A percentile compares a stretch with the other conserved stretches of the same genome.
phyloP scores from a whole-genome alignment of 23 red algal genomes.

The Rhodosorus marinus region DNA sequence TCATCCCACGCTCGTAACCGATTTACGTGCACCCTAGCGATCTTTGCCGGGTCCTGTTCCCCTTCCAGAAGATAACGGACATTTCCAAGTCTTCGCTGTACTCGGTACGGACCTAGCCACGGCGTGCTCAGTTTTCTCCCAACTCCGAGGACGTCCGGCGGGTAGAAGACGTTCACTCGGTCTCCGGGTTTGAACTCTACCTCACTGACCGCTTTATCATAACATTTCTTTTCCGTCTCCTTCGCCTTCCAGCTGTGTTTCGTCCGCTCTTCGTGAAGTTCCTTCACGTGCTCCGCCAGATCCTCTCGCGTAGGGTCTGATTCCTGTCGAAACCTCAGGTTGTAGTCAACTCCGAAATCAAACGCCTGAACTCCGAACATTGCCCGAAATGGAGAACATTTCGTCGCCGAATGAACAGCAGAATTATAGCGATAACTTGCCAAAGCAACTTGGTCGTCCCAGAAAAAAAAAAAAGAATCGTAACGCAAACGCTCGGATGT shows the following conservation, averaged over 20 bases:
- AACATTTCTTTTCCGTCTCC: neutral
- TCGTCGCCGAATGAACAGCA: neutral
- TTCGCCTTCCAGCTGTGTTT: neutral
- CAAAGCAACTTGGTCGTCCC: neutral
- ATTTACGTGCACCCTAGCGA: too few species aligned
- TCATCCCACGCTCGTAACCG: too few species aligned
- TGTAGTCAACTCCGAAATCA: neutral
- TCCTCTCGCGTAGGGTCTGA: neutral
- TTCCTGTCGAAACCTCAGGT: neutral
- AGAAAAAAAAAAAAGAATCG: neutral
- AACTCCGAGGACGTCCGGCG: neutral
- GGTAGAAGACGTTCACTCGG: neutral
- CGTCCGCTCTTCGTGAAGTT: neutral
- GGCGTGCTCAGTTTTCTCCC: neutral
- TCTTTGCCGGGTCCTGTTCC: too few species aligned
- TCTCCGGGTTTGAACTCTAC: neutral
- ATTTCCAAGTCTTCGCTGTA: too few species aligned
- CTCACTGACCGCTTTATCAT: neutral
- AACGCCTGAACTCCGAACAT: neutral
- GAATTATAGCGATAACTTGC: neutral
- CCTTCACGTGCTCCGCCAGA: neutral
- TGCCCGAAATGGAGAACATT: neutral
- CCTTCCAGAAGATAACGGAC: too few species aligned
- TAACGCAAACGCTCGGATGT: neutral
- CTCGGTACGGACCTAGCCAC: neutral